Percentiles rank a stretch among this genome's conserved stretches.
phyloP scores from a whole-genome alignment of 2,329 filamentous ascomycete species.

The Nemania bipapillata region DNA sequence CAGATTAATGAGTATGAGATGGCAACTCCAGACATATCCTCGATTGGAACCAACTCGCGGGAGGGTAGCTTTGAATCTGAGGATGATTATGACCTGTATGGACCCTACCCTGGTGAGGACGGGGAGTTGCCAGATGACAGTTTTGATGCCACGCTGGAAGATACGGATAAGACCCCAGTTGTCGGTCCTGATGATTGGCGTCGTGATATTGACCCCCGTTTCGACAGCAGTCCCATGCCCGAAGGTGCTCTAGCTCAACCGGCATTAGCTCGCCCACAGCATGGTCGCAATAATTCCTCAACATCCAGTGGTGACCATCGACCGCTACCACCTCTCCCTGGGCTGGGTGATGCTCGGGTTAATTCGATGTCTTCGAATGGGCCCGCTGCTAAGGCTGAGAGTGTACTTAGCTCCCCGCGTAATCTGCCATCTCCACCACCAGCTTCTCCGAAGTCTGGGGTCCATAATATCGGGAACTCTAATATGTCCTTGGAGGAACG shows the following conservation, averaged over 20 bases:
- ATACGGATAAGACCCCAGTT: slow-evolving; percentile 96
- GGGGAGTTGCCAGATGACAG: slow-evolving; percentile 80
- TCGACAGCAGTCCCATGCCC: slow-evolving; percentile 76
- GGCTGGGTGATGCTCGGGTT: slow-evolving; percentile 57
- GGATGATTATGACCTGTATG: slow-evolving; percentile 75
- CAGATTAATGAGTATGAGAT: slow-evolving; percentile 98
- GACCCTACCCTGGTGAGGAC: slow-evolving; percentile 64
- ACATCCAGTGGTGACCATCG: slow-evolving; percentile 83
- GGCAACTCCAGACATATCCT: slow-evolving; percentile 95
- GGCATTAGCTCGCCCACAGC: slow-evolving; percentile 63
- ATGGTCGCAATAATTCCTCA: slow-evolving; percentile 75
- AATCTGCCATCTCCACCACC: slow-evolving; percentile 79
- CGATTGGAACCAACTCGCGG: slow-evolving; percentile 85
- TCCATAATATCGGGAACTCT: slow-evolving; percentile 76
- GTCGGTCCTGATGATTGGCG: slow-evolving; percentile 98
- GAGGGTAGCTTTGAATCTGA: slow-evolving; percentile 93
- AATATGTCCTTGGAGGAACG: slow-evolving; percentile 88
- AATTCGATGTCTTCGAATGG: slow-evolving; percentile 69
- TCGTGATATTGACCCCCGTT: slow-evolving; percentile 77
- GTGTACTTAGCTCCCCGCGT: slow-evolving; percentile 72
- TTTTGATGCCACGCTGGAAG: slow-evolving; percentile 94
- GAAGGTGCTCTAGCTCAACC: slow-evolving; percentile 60
- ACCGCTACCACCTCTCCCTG: slow-evolving; percentile 87
- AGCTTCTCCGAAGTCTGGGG: slow-evolving; percentile 77
- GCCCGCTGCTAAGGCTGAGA: slow-evolving; percentile 77